Evolutionary conservation across 1,139 yeast genomes (phyloP).

Genomic region (Taphrina flavorubra): DNA sequence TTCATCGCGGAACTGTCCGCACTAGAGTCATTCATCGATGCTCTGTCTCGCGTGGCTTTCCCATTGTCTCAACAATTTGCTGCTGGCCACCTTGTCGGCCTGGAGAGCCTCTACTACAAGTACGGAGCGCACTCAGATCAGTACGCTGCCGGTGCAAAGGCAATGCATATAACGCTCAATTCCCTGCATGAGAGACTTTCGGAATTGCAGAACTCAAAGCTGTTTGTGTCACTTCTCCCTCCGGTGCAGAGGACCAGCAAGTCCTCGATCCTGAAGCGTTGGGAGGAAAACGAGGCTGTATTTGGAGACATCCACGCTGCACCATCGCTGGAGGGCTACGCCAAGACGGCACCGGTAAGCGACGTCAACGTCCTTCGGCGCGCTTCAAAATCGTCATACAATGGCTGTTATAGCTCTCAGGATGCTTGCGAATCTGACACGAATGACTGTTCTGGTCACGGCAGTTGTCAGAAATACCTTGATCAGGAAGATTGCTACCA

Average conservation of each 20-base stretch:
- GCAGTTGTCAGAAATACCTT: constrained; percentile 56
- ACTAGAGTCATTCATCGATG: constrained; percentile 37
- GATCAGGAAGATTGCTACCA: constrained; percentile 54
- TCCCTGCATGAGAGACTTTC: constrained; percentile 19
- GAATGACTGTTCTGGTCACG: constrained; percentile 65
- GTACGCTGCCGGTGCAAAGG: constrained; percentile 34
- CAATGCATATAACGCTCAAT: constrained; percentile 33
- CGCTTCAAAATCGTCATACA: neutral
- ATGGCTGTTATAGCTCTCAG: constrained; percentile 51
- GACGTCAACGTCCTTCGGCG: neutral
- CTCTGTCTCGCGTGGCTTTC: constrained; percentile 28
- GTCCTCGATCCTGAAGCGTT: constrained; percentile 29
- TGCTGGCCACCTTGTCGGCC: constrained; percentile 37
- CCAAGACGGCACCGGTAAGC: neutral
- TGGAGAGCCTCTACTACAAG: constrained; percentile 39
- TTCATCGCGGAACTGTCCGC: constrained; percentile 43
- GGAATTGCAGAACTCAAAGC: constrained; percentile 19
- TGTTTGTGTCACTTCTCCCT: constrained; percentile 34
- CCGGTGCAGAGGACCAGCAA: constrained; percentile 19
- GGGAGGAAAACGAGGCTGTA: constrained; percentile 40
- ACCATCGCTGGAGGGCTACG: constrained; percentile 24
- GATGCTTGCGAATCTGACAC: constrained; percentile 63
- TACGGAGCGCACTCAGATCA: constrained; percentile 41
- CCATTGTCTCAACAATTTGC: constrained; percentile 28
- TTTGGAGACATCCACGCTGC: constrained; percentile 41